These are phyloP conservation scores for Aspergillus udagawae DNA, from an alignment of 2,329 filamentous ascomycete genomes.

Conservation along the genomic window DNA sequence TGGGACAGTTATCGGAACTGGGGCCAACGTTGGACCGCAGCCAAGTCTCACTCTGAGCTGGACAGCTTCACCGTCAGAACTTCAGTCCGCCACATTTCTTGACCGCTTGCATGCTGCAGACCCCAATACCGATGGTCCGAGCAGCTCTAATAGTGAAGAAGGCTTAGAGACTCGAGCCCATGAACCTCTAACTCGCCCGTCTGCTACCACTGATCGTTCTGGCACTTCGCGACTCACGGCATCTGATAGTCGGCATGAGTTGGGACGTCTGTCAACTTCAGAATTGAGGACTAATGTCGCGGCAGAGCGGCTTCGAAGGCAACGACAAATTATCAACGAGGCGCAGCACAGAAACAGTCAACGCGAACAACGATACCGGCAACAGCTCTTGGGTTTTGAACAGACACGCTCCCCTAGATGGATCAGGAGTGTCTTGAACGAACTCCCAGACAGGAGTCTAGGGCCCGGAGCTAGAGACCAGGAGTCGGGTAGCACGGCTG, in stretches of 20 bases:
- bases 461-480: conserved; percentile 29
- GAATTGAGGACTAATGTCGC: conserved; percentile 38
- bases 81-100: conserved; percentile 28
- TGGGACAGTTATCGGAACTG: conserved; percentile 22
- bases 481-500: conserved; percentile 42
- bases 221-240: conserved; percentile 26
- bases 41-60: conserved; percentile 35
- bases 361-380: conserved; percentile 32
- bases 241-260: conserved; percentile 25
- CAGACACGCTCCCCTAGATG: conserved; percentile 36
- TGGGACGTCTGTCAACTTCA: conserved; percentile 24
- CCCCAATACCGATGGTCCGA: conserved; percentile 18
- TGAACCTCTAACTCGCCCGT: conserved; percentile 14
- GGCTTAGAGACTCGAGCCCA: conserved; percentile 11
- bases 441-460: conserved; percentile 31
- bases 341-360: conserved; percentile 26
- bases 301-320: conserved; percentile 37
- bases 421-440: conserved; percentile 35
- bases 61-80: conserved; percentile 39
- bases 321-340: conserved; percentile 34
- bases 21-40: conserved; percentile 24
- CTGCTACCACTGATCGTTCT: conserved; percentile 19
- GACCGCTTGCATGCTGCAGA: conserved; percentile 17
- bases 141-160: conserved; percentile 21
- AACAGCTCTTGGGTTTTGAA: conserved; percentile 30